Conservation (phyloP, 371 early-diverging fungal genomes). For the Mortierella sp. region DNA sequence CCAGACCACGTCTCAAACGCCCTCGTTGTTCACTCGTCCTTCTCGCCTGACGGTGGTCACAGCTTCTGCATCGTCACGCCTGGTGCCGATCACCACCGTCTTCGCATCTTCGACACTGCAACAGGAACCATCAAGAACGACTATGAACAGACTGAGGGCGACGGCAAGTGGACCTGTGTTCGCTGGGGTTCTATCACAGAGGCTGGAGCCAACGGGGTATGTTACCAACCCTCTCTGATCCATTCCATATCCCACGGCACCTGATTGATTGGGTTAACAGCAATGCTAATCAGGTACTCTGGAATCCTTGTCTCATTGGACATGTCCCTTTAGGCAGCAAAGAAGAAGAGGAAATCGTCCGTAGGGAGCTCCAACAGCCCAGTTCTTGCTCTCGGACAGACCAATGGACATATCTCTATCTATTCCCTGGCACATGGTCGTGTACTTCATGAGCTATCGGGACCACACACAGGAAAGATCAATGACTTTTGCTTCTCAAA, state of each 20-base stretch:
- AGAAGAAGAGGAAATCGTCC: slow-evolving; percentile 62
- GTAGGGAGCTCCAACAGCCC: slow-evolving; percentile 47
- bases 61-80: slow-evolving; percentile 78
- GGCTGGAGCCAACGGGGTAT: slow-evolving; percentile 53
- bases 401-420: slow-evolving; percentile 71
- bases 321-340: slow-evolving; percentile 58
- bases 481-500: slow-evolving; percentile 74
- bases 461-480: slow-evolving; percentile 72
- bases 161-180: slow-evolving; percentile 66
- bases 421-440: slow-evolving; percentile 74
- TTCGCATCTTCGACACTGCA: slow-evolving; percentile 77
- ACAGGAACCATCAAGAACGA: slow-evolving; percentile 74
- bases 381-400: slow-evolving; percentile 74
- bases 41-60: slow-evolving; percentile 64
- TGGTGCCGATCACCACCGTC: slow-evolving; percentile 75
- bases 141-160: slow-evolving; percentile 65
- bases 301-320: background rate
- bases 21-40: slow-evolving; percentile 65
- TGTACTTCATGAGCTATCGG: slow-evolving; percentile 62
- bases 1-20: slow-evolving; percentile 51
- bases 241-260: too few relatives aligned
- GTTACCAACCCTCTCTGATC: slow-evolving; percentile 4
- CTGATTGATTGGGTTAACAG: background rate
- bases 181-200: slow-evolving; percentile 70
- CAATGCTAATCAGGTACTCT: slow-evolving; percentile 6